Evolutionary conservation across 768 basidiomycete species (phyloP).

Genomic region (Lanmaoa rubissima): DNA sequence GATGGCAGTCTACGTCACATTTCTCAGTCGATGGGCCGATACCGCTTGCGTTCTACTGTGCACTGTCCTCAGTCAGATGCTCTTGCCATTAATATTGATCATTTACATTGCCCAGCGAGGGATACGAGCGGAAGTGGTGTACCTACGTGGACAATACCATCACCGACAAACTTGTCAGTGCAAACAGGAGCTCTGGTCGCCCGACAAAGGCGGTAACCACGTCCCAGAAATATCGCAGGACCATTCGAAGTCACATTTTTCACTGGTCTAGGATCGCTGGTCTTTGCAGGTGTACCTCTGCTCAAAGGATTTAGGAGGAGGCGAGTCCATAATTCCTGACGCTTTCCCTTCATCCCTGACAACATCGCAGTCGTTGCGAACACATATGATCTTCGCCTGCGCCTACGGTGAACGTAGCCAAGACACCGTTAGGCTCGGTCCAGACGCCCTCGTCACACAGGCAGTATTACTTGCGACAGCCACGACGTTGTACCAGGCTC

Average conservation of each 20-base stretch:
- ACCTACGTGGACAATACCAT: conserved; percentile 11
- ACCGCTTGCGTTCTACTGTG: too few species aligned
- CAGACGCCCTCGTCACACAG: conserved; percentile 26
- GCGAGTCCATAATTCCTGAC: conserved; percentile 5
- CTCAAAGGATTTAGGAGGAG: conserved; percentile 30
- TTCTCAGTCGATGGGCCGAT: too few species aligned
- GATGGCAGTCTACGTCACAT: too few species aligned
- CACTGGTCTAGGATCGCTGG: conserved; percentile 15
- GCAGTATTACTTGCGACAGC: conserved; percentile 24
- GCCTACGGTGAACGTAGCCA: not conserved
- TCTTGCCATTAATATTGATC: not conserved
- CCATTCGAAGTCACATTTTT: conserved; percentile 2
- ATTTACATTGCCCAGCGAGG: conserved; percentile 23
- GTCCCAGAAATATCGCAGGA: not conserved
- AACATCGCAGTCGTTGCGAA: conserved; percentile 17
- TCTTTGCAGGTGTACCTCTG: conserved; percentile 22
- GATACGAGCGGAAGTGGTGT: conserved; percentile 18
- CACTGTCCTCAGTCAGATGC: too few species aligned
- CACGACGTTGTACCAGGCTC: conserved; percentile 24
- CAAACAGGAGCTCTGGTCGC: not conserved
- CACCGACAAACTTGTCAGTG: conserved; percentile 10
- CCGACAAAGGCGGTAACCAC: not conserved
- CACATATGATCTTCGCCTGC: conserved; percentile 16
- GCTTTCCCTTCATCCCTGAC: conserved; percentile 3
- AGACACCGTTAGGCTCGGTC: conserved; percentile 17